These are phyloP conservation scores for Halophytophthora polymorphica DNA, from an alignment of 352 stramenopile genomes.

Conservation along the genomic window DNA sequence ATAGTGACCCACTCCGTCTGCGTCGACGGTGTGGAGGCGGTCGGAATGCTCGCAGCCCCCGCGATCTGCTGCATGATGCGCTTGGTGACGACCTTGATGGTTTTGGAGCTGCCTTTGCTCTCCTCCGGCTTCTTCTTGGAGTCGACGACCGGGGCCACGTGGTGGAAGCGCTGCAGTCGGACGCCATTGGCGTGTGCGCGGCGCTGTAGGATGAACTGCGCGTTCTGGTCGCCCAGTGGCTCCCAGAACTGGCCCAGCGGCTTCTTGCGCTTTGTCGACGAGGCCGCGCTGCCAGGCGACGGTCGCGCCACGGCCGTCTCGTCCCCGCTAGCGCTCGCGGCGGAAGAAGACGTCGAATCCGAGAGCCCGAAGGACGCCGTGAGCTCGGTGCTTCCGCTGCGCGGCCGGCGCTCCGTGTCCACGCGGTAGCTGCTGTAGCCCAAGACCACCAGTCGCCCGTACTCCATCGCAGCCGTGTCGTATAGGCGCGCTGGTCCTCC, in stretches of 20 bases:
- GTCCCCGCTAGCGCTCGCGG: slow-evolving; percentile 1
- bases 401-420: slow-evolving; percentile 31
- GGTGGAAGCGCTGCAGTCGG: slow-evolving; percentile 49
- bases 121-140: neutral
- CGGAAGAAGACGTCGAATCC: slow-evolving; percentile 10
- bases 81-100: slow-evolving; percentile 47
- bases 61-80: slow-evolving; percentile 59
- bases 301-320: slow-evolving; percentile 6
- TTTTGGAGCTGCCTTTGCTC: slow-evolving; percentile 12
- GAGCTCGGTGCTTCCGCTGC: slow-evolving; percentile 13
- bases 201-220: slow-evolving; percentile 52
- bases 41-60: slow-evolving; percentile 6
- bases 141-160: slow-evolving; percentile 30
- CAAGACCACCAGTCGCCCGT: slow-evolving; percentile 79
- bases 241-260: slow-evolving; percentile 64
- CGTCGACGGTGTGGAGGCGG: slow-evolving; percentile 9
- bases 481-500: too few species aligned
- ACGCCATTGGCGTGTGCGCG: slow-evolving; percentile 54
- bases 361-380: slow-evolving; percentile 35
- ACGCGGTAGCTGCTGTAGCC: slow-evolving; percentile 85
- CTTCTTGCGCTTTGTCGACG: slow-evolving; percentile 28
- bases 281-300: slow-evolving; percentile 2
- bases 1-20: slow-evolving; percentile 3
- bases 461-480: slow-evolving; percentile 66
- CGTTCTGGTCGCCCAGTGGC: slow-evolving; percentile 71